Percentiles rank a stretch among this genome's conserved stretches.
Evolutionary conservation across 192 early-diverging fungal species (phyloP).

Genomic region (Coemansia sp.): DNA sequence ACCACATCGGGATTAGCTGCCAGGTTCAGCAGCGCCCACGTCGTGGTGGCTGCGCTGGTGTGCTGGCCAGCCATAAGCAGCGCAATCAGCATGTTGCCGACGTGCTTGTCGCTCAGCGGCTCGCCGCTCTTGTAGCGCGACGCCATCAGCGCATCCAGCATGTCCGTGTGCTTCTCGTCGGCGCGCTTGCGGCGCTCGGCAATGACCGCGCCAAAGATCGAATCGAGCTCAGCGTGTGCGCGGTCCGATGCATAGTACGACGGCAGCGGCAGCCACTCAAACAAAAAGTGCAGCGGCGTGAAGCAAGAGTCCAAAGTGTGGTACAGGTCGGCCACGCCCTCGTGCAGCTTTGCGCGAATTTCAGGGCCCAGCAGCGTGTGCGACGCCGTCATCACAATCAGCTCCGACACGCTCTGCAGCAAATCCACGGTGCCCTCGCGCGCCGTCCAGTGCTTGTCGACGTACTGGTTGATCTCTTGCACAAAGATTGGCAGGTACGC

Average conservation of each 20-base stretch:
- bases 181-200: conserved; percentile 65
- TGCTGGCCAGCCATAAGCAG: conserved; percentile 97
- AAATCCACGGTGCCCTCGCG: conserved; percentile 63
- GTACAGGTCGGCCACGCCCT: conserved; percentile 85
- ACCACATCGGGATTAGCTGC: conserved; percentile 73
- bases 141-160: conserved; percentile 81
- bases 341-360: conserved; percentile 80
- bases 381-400: conserved; percentile 93
- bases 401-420: conserved; percentile 78
- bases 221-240: conserved; percentile 80
- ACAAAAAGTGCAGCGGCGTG: conserved; percentile 91
- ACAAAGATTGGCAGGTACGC: conserved; percentile 84
- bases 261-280: conserved; percentile 88
- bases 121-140: conserved; percentile 87
- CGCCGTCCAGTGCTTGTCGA: conserved; percentile 64
- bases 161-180: conserved; percentile 65
- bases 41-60: conserved; percentile 86
- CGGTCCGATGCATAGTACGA: conserved; percentile 81
- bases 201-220: conserved; percentile 79
- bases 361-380: conserved; percentile 93
- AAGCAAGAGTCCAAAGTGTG: conserved; percentile 93
- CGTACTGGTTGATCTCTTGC: conserved; percentile 78
- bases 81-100: conserved; percentile 97
- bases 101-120: conserved; percentile 75
- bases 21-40: conserved; percentile 89